Evolutionary conservation across 2,329 filamentous ascomycete genomes (phyloP).

Genomic region (Botrytis byssoidea): DNA sequence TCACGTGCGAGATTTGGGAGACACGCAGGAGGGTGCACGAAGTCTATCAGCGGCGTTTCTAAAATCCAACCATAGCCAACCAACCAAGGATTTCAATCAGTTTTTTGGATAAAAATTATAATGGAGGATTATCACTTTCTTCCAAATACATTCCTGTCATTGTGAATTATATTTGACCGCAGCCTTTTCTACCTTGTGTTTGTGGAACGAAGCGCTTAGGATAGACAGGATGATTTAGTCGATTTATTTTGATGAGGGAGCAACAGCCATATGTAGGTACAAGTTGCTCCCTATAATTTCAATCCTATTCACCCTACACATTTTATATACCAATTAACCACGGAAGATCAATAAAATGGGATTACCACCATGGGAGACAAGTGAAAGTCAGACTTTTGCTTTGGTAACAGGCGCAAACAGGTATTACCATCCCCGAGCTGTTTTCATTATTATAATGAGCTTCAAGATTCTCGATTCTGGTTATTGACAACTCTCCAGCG

Average conservation of each 20-base stretch:
- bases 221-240: neutral
- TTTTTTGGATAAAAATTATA: neutral
- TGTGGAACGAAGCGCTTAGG: constrained; percentile 9
- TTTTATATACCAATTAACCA: neutral
- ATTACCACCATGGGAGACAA: constrained; percentile 39
- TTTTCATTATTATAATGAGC: neutral
- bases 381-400: constrained; percentile 54
- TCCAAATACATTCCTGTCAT: neutral
- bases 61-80: neutral
- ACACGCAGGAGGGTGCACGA: neutral
- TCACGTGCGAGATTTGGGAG: neutral
- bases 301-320: neutral
- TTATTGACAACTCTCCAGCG: constrained; percentile 55
- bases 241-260: neutral
- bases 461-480: neutral
- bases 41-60: constrained; percentile 3
- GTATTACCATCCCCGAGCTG: constrained; percentile 48
- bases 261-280: neutral
- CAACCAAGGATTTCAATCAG: neutral
- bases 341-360: constrained; percentile 32
- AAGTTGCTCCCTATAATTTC: neutral
- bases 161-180: neutral
- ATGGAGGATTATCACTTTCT: neutral
- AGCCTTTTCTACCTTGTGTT: neutral
- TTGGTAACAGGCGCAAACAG: constrained; percentile 86